phyloP scores from a whole-genome alignment of 352 stramenopile species.

The Phytophthora sp. region DNA sequence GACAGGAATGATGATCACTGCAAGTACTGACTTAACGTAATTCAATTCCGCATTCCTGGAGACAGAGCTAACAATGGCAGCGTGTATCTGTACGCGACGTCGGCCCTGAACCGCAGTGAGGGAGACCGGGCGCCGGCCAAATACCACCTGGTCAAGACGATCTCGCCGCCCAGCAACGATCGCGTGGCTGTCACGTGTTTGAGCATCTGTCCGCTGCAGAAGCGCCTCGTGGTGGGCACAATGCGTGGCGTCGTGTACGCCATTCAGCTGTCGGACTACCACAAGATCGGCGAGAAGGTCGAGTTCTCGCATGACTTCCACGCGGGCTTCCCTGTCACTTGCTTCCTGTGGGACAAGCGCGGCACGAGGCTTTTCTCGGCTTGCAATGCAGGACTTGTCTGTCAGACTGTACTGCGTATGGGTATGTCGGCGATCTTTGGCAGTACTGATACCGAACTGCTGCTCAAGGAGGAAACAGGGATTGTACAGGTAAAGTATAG shows the following conservation, averaged over 20 bases:
- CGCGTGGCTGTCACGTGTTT: conserved; percentile 75
- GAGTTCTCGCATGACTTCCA: conserved; percentile 91
- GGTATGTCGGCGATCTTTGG: conserved; percentile 88
- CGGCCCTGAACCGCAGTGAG: conserved; percentile 43
- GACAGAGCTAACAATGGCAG: conserved; percentile 77
- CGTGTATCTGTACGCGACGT: conserved; percentile 85
- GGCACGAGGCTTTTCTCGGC: conserved; percentile 81
- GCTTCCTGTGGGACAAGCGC: conserved; percentile 80
- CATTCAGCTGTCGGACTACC: conserved; percentile 82
- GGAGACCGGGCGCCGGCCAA: conserved; percentile 44
- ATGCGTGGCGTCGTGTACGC: conserved; percentile 83
- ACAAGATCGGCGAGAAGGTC: conserved; percentile 88
- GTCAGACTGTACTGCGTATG: conserved; percentile 75
- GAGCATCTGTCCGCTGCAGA: conserved; percentile 83
- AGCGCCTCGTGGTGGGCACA: conserved; percentile 82
- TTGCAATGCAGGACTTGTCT: conserved; percentile 80
- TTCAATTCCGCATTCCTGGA: conserved; percentile 11
- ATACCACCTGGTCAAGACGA: conserved; percentile 90
- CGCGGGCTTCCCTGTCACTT: conserved; percentile 76
- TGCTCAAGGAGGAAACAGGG: conserved; percentile 87
- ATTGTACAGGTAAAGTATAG: conserved; percentile 67
- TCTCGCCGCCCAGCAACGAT: conserved; percentile 74
- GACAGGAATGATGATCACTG: conserved; percentile 31
- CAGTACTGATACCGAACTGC: conserved; percentile 77
- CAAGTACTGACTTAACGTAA: conserved; percentile 29